Evolutionary conservation across 805 yeast genomes (phyloP).

Genomic region (Monosporozyma aquatica): DNA sequence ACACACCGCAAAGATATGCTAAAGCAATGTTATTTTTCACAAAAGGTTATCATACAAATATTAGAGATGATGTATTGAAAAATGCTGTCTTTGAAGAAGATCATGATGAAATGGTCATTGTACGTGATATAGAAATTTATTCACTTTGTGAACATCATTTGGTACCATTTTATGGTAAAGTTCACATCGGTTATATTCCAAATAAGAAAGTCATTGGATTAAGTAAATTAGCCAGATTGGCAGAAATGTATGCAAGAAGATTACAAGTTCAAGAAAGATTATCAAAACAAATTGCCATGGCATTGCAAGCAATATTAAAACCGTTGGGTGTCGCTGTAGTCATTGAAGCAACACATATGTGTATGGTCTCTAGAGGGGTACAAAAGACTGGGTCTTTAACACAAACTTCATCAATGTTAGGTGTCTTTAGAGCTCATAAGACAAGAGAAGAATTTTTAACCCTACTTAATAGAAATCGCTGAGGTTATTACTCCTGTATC

Average conservation of each 20-base stretch:
- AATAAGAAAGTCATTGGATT: slow-evolving; percentile 87
- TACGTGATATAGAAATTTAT: slow-evolving; percentile 83
- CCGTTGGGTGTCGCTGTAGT: slow-evolving; percentile 98
- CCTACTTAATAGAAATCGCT: slow-evolving; percentile 47
- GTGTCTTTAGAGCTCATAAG: slow-evolving; percentile 90
- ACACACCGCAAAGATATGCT: slow-evolving; percentile 94
- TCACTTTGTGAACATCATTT: slow-evolving; percentile 95
- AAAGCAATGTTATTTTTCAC: slow-evolving; percentile 94
- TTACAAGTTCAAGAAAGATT: slow-evolving; percentile 96
- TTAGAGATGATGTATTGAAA: slow-evolving; percentile 75
- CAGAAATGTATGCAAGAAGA: slow-evolving; percentile 93
- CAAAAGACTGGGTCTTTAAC: slow-evolving; percentile 93
- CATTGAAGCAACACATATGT: slow-evolving; percentile 96
- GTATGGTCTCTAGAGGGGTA: slow-evolving; percentile 97
- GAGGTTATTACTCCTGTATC: neutral
- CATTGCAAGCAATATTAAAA: slow-evolving; percentile 77
- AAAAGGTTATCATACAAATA: slow-evolving; percentile 91
- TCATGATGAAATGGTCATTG: slow-evolving; percentile 98
- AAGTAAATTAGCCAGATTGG: slow-evolving; percentile 86
- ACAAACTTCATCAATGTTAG: slow-evolving; percentile 93
- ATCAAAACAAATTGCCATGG: slow-evolving; percentile 96
- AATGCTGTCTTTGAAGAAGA: slow-evolving; percentile 96
- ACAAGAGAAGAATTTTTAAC: slow-evolving; percentile 94
- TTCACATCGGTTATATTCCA: slow-evolving; percentile 96
- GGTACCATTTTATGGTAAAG: slow-evolving; percentile 95